Evolutionary conservation across 129 eudicot genomes (phyloP), one percentile per base, ranked within the genome.

Genomic region (Saussurea involucrata): DNA sequence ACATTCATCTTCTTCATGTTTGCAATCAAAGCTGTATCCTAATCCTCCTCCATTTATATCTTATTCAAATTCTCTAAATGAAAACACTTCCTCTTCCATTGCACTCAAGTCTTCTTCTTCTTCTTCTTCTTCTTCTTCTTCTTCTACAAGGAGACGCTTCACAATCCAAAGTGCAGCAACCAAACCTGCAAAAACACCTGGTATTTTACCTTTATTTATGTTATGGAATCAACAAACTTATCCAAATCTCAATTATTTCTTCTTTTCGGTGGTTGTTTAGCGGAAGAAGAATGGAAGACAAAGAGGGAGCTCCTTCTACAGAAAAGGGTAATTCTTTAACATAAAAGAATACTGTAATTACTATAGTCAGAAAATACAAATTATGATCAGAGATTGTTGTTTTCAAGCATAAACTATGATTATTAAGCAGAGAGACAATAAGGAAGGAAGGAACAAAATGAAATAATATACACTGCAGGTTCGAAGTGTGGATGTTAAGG

Each of bases 151-250:
- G 64, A 79, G 70, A 55, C 77, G 57, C 15, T 75, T 91, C 34
- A 85, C 69, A 9, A 85, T 95, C 73, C 83, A 73, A 61, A 86
- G 79, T 72, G 87, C 97, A 57, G 96, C 99, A 40, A 95, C 99
- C 63, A 95, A 95, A 81, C 81, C 87, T 64, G 92, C 96, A 63
- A 95, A 95, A 88, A 77, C 99, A 73, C 99, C 99, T 82, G 99
- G 99, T 95, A 5, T 53, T 13, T 15, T 32, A 29, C n/a, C n/a
- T 32, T 32, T 66, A 37, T 17, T 40, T 22, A 6, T 33, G 40
- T 13, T 11, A 17, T 13, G 6, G 21, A 40, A 24, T 13, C 25
- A 8, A n/a, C 24, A 32, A 36, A 17, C 24, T 29, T 55, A 53
- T 46, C 42, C 21, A 64, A 20, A 42, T 24, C 66, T 72, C 27